Conservation (phyloP, 176 grass and related monocot genomes). For the Juncus inflexus region DNA sequence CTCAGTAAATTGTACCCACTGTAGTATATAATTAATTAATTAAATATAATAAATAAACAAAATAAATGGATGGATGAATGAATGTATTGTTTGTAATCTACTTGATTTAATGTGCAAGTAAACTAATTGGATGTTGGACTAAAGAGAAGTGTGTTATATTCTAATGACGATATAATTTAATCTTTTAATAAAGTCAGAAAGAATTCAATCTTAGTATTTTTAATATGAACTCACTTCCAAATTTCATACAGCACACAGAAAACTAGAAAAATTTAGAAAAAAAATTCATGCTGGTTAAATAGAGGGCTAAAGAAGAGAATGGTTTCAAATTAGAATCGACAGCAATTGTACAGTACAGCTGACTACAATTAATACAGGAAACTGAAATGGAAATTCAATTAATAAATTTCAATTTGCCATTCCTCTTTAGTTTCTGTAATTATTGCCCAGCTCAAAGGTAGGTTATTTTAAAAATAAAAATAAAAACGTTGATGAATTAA, state of each 20-base stretch:
- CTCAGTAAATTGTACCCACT: slow-evolving; percentile 85
- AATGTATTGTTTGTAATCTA: no score
- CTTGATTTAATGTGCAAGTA: no score
- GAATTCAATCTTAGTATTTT: slow-evolving; percentile 5
- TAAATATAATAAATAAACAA: slow-evolving; percentile 8
- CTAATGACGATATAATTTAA: no score
- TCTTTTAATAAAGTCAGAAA: not conserved
- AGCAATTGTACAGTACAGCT: not conserved
- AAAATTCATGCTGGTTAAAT: not conserved
- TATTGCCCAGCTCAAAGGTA: not conserved
- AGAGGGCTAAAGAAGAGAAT: not conserved
- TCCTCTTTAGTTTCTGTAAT: slow-evolving; percentile 2
- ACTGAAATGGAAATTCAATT: not conserved
- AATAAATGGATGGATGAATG: slow-evolving; percentile 17
- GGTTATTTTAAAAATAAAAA: not conserved
- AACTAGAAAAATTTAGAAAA: slow-evolving; percentile 1
- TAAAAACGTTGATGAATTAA: not conserved
- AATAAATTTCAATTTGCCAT: not conserved
- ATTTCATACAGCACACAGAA: not conserved
- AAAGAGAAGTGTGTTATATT: no score
- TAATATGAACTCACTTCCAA: slow-evolving; percentile 6
- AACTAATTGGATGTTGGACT: no score
- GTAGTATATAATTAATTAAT: no score
- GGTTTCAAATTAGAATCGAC: not conserved
- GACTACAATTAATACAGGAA: slow-evolving; percentile 3